phyloP scores from a whole-genome alignment of 768 basidiomycete species.

The Rubroboletus pulcherrimus region DNA sequence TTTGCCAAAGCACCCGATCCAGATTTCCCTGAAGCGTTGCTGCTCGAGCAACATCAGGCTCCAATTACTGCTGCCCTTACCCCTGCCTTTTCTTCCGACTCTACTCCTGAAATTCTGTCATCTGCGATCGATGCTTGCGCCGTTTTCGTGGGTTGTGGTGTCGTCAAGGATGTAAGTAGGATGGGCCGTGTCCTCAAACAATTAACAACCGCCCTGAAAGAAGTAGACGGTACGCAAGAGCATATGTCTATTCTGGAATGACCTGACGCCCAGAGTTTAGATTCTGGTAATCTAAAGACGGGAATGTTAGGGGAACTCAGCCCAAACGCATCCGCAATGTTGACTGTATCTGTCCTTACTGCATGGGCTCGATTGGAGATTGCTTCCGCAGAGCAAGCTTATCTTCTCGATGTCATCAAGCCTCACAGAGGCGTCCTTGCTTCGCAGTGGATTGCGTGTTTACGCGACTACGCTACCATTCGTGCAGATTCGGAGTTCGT shows the following conservation, averaged over 20 bases:
- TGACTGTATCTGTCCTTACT: conserved; percentile 86
- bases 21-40: conserved; percentile 82
- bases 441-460: conserved; percentile 80
- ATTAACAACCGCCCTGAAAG: conserved; percentile 81
- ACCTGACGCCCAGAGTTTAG: conserved; percentile 39
- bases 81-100: conserved; percentile 92
- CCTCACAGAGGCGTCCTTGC: conserved; percentile 75
- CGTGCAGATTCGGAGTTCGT: conserved; percentile 84
- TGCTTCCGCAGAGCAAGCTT: conserved; percentile 66
- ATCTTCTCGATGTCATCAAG: conserved; percentile 76
- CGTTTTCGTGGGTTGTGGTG: conserved; percentile 90
- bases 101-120: conserved; percentile 91
- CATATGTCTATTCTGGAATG: neutral
- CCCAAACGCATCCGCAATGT: conserved; percentile 92
- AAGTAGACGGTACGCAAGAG: conserved; percentile 68
- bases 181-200: conserved; percentile 96
- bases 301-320: conserved; percentile 85
- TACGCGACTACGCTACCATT: conserved; percentile 91
- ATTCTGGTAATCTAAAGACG: conserved; percentile 76
- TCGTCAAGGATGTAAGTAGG: conserved; percentile 81
- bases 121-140: conserved; percentile 93
- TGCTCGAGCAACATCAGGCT: conserved; percentile 97
- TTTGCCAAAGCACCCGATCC: conserved; percentile 88
- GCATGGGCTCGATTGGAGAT: conserved; percentile 95
- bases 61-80: conserved; percentile 97